Base-by-base conservation (phyloP, 306 rosid genomes). In the Parietaria judaica region DNA sequence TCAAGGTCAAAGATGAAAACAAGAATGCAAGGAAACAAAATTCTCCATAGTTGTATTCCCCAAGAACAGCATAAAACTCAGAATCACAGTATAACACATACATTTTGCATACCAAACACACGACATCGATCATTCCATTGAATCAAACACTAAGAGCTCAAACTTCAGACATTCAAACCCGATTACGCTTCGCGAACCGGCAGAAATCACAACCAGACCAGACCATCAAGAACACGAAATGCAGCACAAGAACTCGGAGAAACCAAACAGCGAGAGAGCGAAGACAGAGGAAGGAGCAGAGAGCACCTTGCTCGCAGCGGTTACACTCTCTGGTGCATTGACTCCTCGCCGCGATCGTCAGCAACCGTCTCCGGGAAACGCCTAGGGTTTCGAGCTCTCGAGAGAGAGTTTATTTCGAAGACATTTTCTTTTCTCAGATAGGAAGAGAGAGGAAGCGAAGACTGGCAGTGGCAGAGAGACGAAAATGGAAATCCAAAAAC, bases 351-450 rank as follows among this genome's bases (percentile, higher is more conserved):
- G 31, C 68, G 60, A 12, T 5, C 7, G 68, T 14, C 36, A 1
- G 14, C 23, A 57, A 38, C 57, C 5, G 15, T 31, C 9, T 16
- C 34, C 13, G 60, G 14, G 60, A 36, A 9, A 35, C 17, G 53
- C 65, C 65, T 68, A 68, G 72, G 72, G 66, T 68, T 68, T 59
- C 60, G 66, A 38, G 65, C 49, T 17, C 63, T 3, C 51, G 6
- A 38, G 13, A 48, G 56, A 35, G 70, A 56, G 55, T 46, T 13
- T 23, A 23, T 23, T 23, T 23, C 31, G 45, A 41, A 41, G 9
- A 41, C 9, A 41, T 41, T 11, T 49, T 49, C 6, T 49, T 49
- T 49, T 49, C 36, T 17, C 10, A 12, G 55, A 46, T 54, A 12
- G 38, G 16, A 37, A 59, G 55, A 15, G 11, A 16, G 36, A 63